Base-by-base conservation (phyloP, 179 eudicot genomes). In the Spergularia azorica region DNA sequence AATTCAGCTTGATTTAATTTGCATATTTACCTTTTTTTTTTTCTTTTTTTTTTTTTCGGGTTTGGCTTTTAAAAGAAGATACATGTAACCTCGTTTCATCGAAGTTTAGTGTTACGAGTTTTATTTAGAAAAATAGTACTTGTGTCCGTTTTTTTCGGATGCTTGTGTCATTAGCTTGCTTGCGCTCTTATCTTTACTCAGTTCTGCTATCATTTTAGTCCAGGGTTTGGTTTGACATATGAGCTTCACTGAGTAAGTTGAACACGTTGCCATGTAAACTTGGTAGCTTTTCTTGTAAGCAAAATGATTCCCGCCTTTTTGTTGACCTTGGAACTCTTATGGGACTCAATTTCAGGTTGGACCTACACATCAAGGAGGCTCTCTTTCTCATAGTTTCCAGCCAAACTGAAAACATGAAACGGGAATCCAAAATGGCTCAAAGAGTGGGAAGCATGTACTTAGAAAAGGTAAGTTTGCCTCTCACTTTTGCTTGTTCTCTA, bases 401-500 rank as follows among this genome's bases (percentile, higher is more conserved):
- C 74, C 48, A 41, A 20, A 62, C 26, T 58, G 67, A 70, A 63
- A 64, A 85, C 68, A 94, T 94, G 98, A 85, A 87, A 86, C 68
- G 87, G 67, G 84, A 71, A 83, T 70, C 88, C 77, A 92, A 86
- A 92, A 86, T 87, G 89, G 86, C 83, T 89, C 93, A 91, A 89
- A 82, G 77, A 87, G 91, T 20, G 74, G 88, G 51, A 66, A 86
- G 58, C 90, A 93, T 36, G 60, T 82, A 16, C 90, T 87, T 61
- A 82, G 89, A 77, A 88, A 82, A 78, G 86, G 86, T 67, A 95
- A 90, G 87, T 83, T 96, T 59, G 82, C 88, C 36, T 83, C 86
- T 52, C 87, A 85, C 50, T 91, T 95, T 85, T 91, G 92, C 79
- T 77, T 93, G 63, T 92, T 94, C 65, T 79, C 96, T 6, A 89